Conservation (phyloP, 2,329 filamentous ascomycete genomes). For the Tolypocladium pustulatum region DNA sequence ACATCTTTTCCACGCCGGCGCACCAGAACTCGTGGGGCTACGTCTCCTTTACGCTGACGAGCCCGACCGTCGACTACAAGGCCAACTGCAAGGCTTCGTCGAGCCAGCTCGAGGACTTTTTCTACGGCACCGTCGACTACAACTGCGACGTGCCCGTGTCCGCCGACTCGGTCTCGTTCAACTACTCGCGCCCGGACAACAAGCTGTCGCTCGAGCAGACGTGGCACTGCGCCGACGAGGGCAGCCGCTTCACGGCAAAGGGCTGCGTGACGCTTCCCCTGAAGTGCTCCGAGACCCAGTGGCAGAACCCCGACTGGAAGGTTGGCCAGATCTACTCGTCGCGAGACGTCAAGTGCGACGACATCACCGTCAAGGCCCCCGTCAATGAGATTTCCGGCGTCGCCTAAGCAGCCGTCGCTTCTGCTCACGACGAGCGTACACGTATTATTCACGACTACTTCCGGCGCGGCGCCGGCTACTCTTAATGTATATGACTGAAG, state of each 20-base stretch:
- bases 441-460: accelerated
- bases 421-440: not conserved
- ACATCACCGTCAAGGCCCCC: slow-evolving; percentile 12
- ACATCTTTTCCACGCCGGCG: slow-evolving; percentile 37
- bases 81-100: slow-evolving; percentile 29
- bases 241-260: slow-evolving; percentile 16
- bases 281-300: slow-evolving; percentile 14
- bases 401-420: slow-evolving; percentile 8
- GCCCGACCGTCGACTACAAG: slow-evolving; percentile 29
- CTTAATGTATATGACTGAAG: not conserved
- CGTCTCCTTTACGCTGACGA: slow-evolving; percentile 37
- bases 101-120: slow-evolving; percentile 34
- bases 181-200: slow-evolving; percentile 25
- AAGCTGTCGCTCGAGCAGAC: slow-evolving; percentile 34
- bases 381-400: slow-evolving; percentile 15
- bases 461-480: not conserved
- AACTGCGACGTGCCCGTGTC: slow-evolving; percentile 25
- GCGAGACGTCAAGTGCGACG: slow-evolving; percentile 16
- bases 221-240: slow-evolving; percentile 35
- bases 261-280: slow-evolving; percentile 17
- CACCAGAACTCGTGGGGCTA: slow-evolving; percentile 39
- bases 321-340: slow-evolving; percentile 20
- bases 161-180: slow-evolving; percentile 25
- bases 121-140: slow-evolving; percentile 36
- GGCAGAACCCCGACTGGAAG: slow-evolving; percentile 20